Conservation (phyloP, 2,329 filamentous ascomycete species). For the Pseudogymnoascus verrucosus region DNA sequence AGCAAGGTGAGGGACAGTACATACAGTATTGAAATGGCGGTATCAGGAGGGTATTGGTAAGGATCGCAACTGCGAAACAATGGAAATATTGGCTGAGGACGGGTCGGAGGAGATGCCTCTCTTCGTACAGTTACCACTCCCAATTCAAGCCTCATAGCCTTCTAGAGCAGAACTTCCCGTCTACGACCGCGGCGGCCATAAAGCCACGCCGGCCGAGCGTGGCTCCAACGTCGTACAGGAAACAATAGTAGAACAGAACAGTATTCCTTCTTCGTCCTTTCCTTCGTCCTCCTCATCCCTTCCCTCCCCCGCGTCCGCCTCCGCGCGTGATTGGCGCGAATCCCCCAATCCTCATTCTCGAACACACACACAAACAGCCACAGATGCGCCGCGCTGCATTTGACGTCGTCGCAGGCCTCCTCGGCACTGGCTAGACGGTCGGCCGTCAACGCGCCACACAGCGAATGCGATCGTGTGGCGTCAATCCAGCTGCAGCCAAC, state of each 20-base stretch:
- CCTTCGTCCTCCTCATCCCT: neutral
- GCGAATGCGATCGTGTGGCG: neutral
- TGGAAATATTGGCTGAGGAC: neutral
- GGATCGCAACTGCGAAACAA: neutral
- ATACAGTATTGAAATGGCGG: neutral
- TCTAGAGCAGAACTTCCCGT: neutral
- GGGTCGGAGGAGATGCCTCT: neutral
- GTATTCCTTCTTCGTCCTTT: neutral
- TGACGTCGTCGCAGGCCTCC: neutral
- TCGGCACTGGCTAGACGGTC: neutral
- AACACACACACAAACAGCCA: neutral
- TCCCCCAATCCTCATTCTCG: neutral
- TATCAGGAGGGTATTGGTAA: neutral
- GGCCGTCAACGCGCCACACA: neutral
- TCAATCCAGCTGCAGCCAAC: neutral
- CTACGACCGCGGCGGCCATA: neutral
- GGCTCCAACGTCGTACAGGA: neutral
- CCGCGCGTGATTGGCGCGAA: neutral
- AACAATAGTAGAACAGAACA: neutral
- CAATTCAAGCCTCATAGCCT: neutral
- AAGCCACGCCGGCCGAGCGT: neutral
- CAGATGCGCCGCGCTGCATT: neutral
- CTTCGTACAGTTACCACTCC: neutral
- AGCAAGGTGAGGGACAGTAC: neutral
- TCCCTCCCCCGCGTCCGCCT: neutral